Evolutionary conservation across 2,329 filamentous ascomycete genomes (phyloP).

Genomic region (Botrytis cinerea): DNA sequence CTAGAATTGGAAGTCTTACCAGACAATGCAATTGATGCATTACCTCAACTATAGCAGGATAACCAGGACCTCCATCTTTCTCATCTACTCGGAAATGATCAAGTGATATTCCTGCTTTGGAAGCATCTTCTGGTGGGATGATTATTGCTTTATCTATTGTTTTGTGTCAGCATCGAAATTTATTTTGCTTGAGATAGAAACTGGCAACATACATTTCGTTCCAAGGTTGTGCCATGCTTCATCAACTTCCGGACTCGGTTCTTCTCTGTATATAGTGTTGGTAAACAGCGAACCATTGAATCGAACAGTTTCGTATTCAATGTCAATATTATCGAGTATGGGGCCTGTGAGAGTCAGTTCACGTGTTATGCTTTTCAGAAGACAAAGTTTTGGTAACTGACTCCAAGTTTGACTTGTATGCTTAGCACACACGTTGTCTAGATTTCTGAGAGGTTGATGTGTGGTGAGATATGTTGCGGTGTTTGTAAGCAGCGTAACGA

Average conservation of each 20-base stretch:
- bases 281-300: conserved; percentile 18
- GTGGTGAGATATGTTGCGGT: conserved; percentile 4
- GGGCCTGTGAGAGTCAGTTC: conserved; percentile 35
- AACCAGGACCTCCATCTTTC: conserved; percentile 17
- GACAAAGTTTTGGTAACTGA: not conserved
- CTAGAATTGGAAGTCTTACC: conserved; percentile 1
- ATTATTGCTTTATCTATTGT: conserved; percentile 12
- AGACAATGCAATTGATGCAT: conserved; percentile 20
- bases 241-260: conserved; percentile 3
- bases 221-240: conserved; percentile 14
- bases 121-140: conserved; percentile 10
- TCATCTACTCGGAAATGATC: conserved; percentile 15
- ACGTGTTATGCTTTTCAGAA: not conserved
- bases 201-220: conserved; percentile 38
- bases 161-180: not conserved
- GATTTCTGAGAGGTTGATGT: not conserved
- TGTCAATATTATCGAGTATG: conserved; percentile 45
- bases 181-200: not conserved
- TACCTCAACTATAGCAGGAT: conserved; percentile 8
- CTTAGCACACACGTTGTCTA: not conserved
- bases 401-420: conserved; percentile 18
- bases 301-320: conserved; percentile 45
- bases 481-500: not conserved
- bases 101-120: conserved; percentile 9
- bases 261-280: conserved; percentile 15